A percentile compares a stretch with the other conserved stretches of the same genome.
phyloP scores from a whole-genome alignment of 2,329 filamentous ascomycete genomes.

The Paracoccidioides lutzii region DNA sequence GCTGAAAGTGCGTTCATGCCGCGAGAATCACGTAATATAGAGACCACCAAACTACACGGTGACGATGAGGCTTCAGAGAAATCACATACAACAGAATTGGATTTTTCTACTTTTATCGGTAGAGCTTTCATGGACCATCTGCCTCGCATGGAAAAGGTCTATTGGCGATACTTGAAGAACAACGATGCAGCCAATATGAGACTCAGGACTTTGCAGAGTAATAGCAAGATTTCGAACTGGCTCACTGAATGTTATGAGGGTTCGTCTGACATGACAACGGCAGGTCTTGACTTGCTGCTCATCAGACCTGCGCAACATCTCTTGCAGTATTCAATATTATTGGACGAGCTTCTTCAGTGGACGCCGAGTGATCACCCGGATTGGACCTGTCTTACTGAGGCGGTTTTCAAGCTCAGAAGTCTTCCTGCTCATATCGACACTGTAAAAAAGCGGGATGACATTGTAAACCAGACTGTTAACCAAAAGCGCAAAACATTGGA shows the following conservation, averaged over 20 bases:
- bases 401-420: too few species aligned
- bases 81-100: slow-evolving; percentile 53
- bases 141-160: slow-evolving; percentile 48
- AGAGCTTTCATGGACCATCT: slow-evolving; percentile 44
- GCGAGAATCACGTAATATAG: not conserved
- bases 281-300: not conserved
- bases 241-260: not conserved
- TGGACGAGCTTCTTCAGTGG: too few species aligned
- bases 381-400: too few species aligned
- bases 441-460: too few species aligned
- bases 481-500: too few species aligned
- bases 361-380: too few species aligned
- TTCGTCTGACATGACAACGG: not conserved
- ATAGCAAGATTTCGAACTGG: not conserved
- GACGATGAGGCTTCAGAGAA: not conserved
- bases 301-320: not conserved
- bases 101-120: slow-evolving; percentile 45
- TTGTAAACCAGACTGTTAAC: too few species aligned
- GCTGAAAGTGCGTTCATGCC: slow-evolving; percentile 26
- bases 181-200: slow-evolving; percentile 47
- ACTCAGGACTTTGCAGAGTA: not conserved
- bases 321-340: not conserved
- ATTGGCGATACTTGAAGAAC: slow-evolving; percentile 51
- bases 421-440: too few species aligned
- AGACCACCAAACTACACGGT: not conserved